Percentiles rank a stretch among this genome's conserved stretches.
These are phyloP conservation scores for Rutstroemia sp. DNA, from an alignment of 2,329 filamentous ascomycete genomes.

Conservation along the genomic window DNA sequence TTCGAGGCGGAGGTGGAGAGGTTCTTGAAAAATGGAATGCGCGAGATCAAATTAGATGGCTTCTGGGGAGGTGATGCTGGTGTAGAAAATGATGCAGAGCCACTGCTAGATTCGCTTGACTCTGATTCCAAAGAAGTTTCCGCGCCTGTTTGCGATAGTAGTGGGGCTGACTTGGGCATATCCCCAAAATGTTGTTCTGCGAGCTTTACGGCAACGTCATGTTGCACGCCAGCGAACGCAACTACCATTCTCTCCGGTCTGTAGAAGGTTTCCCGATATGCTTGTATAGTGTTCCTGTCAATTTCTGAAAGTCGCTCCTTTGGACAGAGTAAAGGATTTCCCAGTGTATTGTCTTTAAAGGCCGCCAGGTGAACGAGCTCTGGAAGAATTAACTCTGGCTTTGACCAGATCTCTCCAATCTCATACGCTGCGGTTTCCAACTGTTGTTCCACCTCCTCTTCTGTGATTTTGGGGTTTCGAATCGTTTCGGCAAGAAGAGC, in stretches of 20 bases:
- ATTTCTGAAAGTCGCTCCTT: constrained; percentile 74
- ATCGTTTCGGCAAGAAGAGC: constrained; percentile 90
- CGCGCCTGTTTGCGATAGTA: constrained; percentile 47
- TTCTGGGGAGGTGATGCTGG: constrained; percentile 38
- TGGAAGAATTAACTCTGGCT: constrained; percentile 90
- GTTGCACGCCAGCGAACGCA: constrained; percentile 87
- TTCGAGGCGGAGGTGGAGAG: constrained; percentile 67
- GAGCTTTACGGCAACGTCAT: constrained; percentile 69
- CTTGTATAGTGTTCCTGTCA: constrained; percentile 62
- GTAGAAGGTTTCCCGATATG: constrained; percentile 80
- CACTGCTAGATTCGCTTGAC: constrained; percentile 24
- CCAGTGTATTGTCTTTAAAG: constrained; percentile 92
- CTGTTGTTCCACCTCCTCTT: constrained; percentile 80
- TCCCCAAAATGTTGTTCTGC: constrained; percentile 85
- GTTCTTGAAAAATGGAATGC: constrained; percentile 85
- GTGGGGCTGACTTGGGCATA: constrained; percentile 56
- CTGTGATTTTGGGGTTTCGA: constrained; percentile 73
- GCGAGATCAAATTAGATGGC: constrained; percentile 65
- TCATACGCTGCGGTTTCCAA: constrained; percentile 90
- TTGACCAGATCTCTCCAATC: constrained; percentile 95
- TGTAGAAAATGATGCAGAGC: constrained; percentile 31
- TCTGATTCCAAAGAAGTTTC: constrained; percentile 46
- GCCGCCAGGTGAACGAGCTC: constrained; percentile 94
- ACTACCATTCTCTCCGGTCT: constrained; percentile 86
- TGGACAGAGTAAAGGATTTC: constrained; percentile 87